Conservation (phyloP, 139 green algal species). For the Gonium pectorale region DNA sequence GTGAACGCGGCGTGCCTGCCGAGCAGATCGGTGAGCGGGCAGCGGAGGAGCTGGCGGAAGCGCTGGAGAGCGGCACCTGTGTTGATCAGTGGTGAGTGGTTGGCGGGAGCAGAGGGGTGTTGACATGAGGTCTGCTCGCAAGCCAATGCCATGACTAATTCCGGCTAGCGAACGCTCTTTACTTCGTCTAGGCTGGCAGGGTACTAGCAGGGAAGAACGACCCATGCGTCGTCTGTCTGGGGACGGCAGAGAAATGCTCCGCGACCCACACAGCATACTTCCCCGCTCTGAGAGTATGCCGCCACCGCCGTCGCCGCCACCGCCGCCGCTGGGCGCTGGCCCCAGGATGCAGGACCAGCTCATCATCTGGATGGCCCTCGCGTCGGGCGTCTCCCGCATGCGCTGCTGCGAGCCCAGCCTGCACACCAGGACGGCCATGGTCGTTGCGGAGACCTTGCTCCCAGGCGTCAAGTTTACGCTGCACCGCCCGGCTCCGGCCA, state of each 20-base stretch:
- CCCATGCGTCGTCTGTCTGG: too few relatives aligned
- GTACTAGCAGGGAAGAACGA: too few relatives aligned
- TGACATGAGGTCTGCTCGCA: too few relatives aligned
- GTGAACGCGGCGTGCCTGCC: slow-evolving; percentile 54
- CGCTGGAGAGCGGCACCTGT: slow-evolving; percentile 65
- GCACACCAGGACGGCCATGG: slow-evolving; percentile 87
- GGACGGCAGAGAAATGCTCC: too few relatives aligned
- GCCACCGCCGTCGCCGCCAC: too few relatives aligned
- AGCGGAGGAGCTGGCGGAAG: slow-evolving; percentile 70
- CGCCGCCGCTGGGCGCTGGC: neutral
- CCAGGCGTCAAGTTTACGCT: slow-evolving; percentile 57
- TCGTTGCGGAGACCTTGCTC: slow-evolving; percentile 72
- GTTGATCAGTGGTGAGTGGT: slow-evolving; percentile 60
- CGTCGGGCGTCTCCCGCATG: slow-evolving; percentile 71
- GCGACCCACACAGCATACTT: too few relatives aligned
- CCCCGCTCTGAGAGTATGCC: too few relatives aligned
- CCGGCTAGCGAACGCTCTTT: too few relatives aligned
- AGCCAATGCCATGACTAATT: too few relatives aligned
- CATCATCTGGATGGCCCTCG: slow-evolving; percentile 89
- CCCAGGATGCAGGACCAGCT: slow-evolving; percentile 85
- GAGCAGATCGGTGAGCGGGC: slow-evolving; percentile 60
- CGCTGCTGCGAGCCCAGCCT: slow-evolving; percentile 72
- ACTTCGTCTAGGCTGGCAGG: too few relatives aligned
- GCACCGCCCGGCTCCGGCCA: slow-evolving; percentile 5
- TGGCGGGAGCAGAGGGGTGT: too few relatives aligned